These are phyloP conservation scores for Allium cepa DNA, from an alignment of 106 monocot genomes.

Conservation along the genomic window DNA sequence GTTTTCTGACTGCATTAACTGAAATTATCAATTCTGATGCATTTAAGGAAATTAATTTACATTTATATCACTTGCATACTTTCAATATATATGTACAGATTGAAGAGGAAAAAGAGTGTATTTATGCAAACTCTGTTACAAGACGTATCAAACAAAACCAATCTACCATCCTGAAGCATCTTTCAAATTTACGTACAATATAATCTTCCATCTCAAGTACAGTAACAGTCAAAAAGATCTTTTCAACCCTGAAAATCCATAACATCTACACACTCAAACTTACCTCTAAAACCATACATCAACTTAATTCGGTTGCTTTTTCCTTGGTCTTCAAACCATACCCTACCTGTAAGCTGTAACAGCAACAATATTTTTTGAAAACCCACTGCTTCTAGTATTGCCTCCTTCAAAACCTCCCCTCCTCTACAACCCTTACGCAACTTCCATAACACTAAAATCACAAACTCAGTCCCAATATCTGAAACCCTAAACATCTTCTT, in stretches of 20 bases:
- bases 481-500: constrained; percentile 51
- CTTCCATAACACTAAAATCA: constrained; percentile 33
- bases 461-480: constrained; percentile 29
- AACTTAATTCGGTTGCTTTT: constrained; percentile 44
- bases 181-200: too few species aligned
- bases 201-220: not conserved
- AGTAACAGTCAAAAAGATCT: constrained; percentile 16
- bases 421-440: constrained; percentile 14
- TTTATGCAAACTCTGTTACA: too few species aligned
- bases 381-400: constrained; percentile 42
- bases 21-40: too few species aligned
- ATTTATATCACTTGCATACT: too few species aligned
- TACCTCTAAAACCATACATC: constrained; percentile 30
- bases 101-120: too few species aligned
- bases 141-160: too few species aligned
- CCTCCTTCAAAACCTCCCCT: constrained; percentile 25
- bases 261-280: constrained; percentile 37
- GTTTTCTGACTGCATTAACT: too few species aligned
- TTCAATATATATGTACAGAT: too few species aligned
- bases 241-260: constrained; percentile 42
- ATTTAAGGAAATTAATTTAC: too few species aligned
- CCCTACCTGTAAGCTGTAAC: constrained; percentile 55
- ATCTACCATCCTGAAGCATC: too few species aligned
- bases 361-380: constrained; percentile 70
- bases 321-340: constrained; percentile 40